A percentile compares a stretch with the other conserved stretches of the same genome.
Evolutionary conservation across 1,139 yeast genomes (phyloP).

Genomic region (Suhomyces bribrorum): DNA sequence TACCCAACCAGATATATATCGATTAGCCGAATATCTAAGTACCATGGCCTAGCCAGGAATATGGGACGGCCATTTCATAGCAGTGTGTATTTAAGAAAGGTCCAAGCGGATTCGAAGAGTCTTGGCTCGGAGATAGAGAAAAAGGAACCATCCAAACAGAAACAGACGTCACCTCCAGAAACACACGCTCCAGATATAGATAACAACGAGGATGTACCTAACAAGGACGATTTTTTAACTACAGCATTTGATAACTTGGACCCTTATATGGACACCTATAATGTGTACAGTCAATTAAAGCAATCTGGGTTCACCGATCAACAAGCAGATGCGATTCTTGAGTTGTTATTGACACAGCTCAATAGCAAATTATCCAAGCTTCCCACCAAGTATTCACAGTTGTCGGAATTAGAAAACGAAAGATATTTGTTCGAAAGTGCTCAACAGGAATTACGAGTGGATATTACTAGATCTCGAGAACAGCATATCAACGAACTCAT

Average conservation of each 20-base stretch:
- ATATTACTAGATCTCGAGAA: conserved; percentile 73
- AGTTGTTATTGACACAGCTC: conserved; percentile 50
- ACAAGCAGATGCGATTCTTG: conserved; percentile 57
- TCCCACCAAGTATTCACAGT: conserved; percentile 60
- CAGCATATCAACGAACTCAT: conserved; percentile 68
- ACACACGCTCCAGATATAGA: too few relatives aligned
- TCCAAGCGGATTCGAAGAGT: not conserved
- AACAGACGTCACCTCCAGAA: too few relatives aligned
- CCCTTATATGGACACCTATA: conserved; percentile 55
- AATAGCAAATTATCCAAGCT: conserved; percentile 58
- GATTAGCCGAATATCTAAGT: conserved; percentile 6
- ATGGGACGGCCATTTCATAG: not conserved
- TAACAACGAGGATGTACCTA: conserved; percentile 2
- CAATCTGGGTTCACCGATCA: conserved; percentile 51
- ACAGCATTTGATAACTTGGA: conserved; percentile 42
- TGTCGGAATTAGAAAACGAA: conserved; percentile 79
- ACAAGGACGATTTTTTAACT: conserved; percentile 15
- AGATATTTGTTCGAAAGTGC: conserved; percentile 90
- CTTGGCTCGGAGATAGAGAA: too few relatives aligned
- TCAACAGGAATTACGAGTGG: conserved; percentile 81
- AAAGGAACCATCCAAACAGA: too few relatives aligned
- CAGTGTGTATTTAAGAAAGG: not conserved
- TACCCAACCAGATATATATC: not conserved
- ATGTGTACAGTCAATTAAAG: conserved; percentile 41
- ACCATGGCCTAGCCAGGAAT: not conserved